Conservation (phyloP, 257 asterid genomes). For the Nicotiana obtusifolia region DNA sequence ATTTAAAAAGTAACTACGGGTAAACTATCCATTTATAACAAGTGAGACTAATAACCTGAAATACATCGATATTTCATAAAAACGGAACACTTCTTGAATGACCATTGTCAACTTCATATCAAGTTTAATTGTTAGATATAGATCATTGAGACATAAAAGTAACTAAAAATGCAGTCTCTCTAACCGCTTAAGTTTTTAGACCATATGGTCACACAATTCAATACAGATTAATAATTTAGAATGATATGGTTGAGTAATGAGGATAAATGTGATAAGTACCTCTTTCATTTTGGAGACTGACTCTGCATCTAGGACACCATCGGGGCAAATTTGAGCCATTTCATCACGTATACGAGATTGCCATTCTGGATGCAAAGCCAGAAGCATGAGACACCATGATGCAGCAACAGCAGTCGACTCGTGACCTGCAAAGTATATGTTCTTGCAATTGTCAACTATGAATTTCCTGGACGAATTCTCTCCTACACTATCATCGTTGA, state of each 20-base stretch:
- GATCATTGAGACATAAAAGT: no score
- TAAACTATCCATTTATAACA: no score
- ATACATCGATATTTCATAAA: no score
- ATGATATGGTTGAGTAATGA: neutral
- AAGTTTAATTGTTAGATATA: no score
- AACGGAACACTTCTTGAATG: no score
- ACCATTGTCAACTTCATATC: no score
- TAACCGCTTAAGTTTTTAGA: neutral
- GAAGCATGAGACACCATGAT: slow-evolving; percentile 81
- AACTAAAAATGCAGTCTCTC: neutral
- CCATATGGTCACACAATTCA: neutral
- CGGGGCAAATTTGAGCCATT: slow-evolving; percentile 30
- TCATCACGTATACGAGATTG: slow-evolving; percentile 56
- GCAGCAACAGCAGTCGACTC: slow-evolving; percentile 85
- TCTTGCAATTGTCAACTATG: slow-evolving; percentile 89
- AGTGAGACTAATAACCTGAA: no score
- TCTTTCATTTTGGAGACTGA: slow-evolving; percentile 58
- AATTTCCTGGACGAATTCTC: slow-evolving; percentile 50
- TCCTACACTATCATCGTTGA: slow-evolving; percentile 30
- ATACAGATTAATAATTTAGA: neutral
- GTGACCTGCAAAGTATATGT: slow-evolving; percentile 81
- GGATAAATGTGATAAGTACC: slow-evolving; percentile 24
- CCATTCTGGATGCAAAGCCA: slow-evolving; percentile 80
- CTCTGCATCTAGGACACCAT: slow-evolving; percentile 35
- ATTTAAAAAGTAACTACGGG: no score